phyloP scores from a whole-genome alignment of 257 asterid species.

The Nicotiana sylvestris region DNA sequence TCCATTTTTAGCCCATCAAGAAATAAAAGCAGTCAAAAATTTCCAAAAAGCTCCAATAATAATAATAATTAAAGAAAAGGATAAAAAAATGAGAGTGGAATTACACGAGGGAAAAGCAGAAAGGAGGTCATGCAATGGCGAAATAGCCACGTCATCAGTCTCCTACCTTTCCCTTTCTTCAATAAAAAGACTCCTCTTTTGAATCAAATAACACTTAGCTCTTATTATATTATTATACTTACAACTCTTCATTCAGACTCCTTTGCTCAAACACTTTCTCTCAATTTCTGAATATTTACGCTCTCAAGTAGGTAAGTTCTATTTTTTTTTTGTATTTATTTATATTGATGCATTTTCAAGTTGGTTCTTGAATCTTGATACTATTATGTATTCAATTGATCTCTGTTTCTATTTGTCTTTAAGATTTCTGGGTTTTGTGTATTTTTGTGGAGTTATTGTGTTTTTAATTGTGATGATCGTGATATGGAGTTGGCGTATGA shows the following conservation, averaged over 20 bases:
- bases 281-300: not conserved
- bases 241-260: not conserved
- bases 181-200: constrained; percentile 12
- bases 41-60: not conserved
- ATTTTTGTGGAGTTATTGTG: not conserved
- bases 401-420: not conserved
- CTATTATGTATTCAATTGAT: not conserved
- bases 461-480: not conserved
- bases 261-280: not conserved
- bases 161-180: constrained; percentile 17
- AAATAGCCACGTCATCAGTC: constrained; percentile 17
- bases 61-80: not conserved
- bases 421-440: not conserved
- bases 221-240: too few species aligned
- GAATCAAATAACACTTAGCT: not conserved
- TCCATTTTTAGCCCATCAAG: not conserved
- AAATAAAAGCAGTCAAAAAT: not conserved
- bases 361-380: constrained; percentile 9
- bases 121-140: constrained; percentile 8
- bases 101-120: constrained; percentile 15
- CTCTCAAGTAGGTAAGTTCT: not conserved
- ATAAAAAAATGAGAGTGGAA: constrained; percentile 1
- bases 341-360: not conserved
- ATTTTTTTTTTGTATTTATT: not conserved
- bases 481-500: not conserved